Conservation (phyloP, 495 filamentous ascomycete species). For the Xylona heveae region DNA sequence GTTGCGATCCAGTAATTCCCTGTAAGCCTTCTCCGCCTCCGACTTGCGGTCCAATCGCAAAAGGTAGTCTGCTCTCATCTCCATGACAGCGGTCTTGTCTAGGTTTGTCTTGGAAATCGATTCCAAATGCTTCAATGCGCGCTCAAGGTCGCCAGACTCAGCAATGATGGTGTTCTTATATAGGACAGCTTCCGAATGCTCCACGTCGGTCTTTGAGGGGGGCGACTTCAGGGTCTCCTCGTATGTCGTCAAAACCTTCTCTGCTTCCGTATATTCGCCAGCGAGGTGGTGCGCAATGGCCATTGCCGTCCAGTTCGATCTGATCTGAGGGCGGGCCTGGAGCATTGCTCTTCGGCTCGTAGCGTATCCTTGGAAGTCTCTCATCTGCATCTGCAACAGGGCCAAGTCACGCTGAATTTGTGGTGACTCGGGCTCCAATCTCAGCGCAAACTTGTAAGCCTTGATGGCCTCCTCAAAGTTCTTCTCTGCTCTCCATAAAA, state of each 20-base stretch:
- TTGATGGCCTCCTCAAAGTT: constrained; percentile 98
- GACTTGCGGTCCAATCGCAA: constrained; percentile 53
- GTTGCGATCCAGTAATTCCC: constrained; percentile 64
- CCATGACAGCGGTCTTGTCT: constrained; percentile 77
- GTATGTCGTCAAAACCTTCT: constrained; percentile 76
- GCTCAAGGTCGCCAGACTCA: constrained; percentile 55
- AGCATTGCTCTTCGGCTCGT: constrained; percentile 71
- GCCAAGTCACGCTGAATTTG: constrained; percentile 92
- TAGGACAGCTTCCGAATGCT: constrained; percentile 86
- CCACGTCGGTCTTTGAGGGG: constrained; percentile 57
- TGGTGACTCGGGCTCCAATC: constrained; percentile 74
- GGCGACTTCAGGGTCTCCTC: constrained; percentile 72
- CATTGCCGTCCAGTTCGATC: constrained; percentile 90
- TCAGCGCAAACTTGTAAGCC: constrained; percentile 87
- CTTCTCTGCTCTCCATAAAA: constrained; percentile 79
- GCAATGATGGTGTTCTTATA: constrained; percentile 95
- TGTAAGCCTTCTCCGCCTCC: constrained; percentile 68
- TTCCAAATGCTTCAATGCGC: constrained; percentile 75
- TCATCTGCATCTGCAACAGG: constrained; percentile 85
- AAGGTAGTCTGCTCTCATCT: constrained; percentile 71
- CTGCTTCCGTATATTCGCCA: constrained; percentile 65
- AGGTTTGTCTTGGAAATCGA: constrained; percentile 50
- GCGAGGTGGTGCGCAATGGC: constrained; percentile 82
- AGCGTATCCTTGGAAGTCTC: constrained; percentile 85
- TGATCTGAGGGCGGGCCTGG: constrained; percentile 49